A percentile compares a stretch with the other conserved stretches of the same genome.
phyloP scores from a whole-genome alignment of 306 rosid genomes.

The Prunus padus region DNA sequence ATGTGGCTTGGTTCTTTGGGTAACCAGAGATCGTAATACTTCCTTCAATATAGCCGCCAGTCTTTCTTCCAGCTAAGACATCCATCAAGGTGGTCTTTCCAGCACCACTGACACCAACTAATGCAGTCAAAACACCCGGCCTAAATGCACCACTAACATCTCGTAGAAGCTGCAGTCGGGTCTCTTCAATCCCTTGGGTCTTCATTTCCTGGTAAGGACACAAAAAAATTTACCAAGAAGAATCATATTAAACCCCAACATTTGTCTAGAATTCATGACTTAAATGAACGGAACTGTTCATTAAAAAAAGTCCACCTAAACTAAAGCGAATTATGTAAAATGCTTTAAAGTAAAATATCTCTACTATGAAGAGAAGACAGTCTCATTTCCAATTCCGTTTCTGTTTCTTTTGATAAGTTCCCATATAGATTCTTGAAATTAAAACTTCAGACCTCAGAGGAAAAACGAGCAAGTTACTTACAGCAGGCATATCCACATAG shows the following conservation, averaged over 20 bases:
- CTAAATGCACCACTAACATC: constrained; percentile 35
- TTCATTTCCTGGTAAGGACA: constrained; percentile 24
- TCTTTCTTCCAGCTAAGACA: constrained; percentile 43
- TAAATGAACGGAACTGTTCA: neutral
- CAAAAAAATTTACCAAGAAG: neutral
- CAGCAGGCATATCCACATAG: constrained; percentile 26
- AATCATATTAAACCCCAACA: neutral
- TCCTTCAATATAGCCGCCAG: constrained; percentile 39
- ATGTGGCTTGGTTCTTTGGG: constrained; percentile 69
- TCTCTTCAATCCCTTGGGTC: constrained; percentile 20
- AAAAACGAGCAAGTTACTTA: constrained; percentile 2
- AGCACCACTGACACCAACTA: constrained; percentile 42
- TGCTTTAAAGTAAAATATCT: neutral
- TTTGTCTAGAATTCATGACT: neutral
- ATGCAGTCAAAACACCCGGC: constrained; percentile 35
- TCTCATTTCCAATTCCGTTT: neutral
- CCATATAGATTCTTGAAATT: neutral
- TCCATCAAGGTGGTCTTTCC: constrained; percentile 47
- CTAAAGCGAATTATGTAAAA: neutral
- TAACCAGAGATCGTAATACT: constrained; percentile 37
- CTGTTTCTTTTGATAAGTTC: neutral
- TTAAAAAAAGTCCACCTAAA: neutral
- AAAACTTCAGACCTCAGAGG: neutral
- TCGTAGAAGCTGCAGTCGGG: constrained; percentile 18
- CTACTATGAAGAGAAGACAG: neutral